Conservation (phyloP, 2,329 filamentous ascomycete species). For the Trichoderma atroviride region DNA sequence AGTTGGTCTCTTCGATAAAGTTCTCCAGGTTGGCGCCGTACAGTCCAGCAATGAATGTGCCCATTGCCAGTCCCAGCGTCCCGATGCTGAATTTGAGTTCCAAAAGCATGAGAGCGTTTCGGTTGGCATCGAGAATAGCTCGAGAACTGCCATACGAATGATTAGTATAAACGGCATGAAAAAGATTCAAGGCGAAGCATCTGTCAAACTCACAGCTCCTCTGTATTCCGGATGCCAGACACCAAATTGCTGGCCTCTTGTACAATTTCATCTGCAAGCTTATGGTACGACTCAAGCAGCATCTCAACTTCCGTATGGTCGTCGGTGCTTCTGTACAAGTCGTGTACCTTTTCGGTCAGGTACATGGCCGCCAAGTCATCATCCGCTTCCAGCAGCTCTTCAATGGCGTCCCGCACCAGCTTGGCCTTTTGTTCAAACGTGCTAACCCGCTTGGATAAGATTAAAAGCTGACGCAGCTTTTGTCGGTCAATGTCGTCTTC, state of each 20-base stretch:
- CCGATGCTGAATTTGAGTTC: slow-evolving; percentile 96
- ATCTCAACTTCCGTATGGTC: slow-evolving; percentile 98
- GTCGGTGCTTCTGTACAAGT: slow-evolving; percentile 72
- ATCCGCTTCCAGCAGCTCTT: slow-evolving; percentile 92
- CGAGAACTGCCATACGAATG: slow-evolving; percentile 67
- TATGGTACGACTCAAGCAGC: slow-evolving; percentile 95
- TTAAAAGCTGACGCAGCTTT: slow-evolving; percentile 85
- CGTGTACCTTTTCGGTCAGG: slow-evolving; percentile 81
- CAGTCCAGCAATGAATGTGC: slow-evolving; percentile 95
- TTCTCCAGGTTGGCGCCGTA: slow-evolving; percentile 99
- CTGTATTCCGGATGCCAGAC: slow-evolving; percentile 93
- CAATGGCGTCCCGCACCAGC: slow-evolving; percentile 89
- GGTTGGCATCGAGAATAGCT: slow-evolving; percentile 95
- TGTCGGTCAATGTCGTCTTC: slow-evolving; percentile 97
- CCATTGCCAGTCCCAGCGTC: slow-evolving; percentile 90
- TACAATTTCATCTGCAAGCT: slow-evolving; percentile 96
- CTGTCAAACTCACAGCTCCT: slow-evolving; percentile 76
- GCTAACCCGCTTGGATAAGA: slow-evolving; percentile 92
- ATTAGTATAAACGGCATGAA: background rate
- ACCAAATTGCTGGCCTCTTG: slow-evolving; percentile 93
- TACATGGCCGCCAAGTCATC: slow-evolving; percentile 97
- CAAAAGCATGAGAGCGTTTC: slow-evolving; percentile 95
- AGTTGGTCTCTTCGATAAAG: slow-evolving; percentile 91
- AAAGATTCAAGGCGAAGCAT: background rate
- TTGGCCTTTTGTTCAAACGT: slow-evolving; percentile 98